Evolutionary conservation across 306 rosid species (phyloP).

Genomic region (Gynostemma pentaphyllum): DNA sequence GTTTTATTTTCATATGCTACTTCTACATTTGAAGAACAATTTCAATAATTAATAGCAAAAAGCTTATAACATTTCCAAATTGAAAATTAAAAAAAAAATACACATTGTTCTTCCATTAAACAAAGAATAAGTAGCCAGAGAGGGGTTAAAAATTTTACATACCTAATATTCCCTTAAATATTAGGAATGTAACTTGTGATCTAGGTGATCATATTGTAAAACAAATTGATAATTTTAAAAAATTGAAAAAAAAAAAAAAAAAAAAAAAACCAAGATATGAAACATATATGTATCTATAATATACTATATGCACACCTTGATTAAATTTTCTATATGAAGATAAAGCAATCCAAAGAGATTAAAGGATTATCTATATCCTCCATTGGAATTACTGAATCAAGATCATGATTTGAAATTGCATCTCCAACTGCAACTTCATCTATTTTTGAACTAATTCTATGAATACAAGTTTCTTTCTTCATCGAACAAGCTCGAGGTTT

Average conservation of each 20-base stretch:
- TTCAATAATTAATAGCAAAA: too few species aligned
- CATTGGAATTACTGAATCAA: conserved; percentile 21
- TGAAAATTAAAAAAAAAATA: too few species aligned
- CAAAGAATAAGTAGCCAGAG: too few species aligned
- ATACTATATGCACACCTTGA: background rate
- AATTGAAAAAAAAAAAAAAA: background rate
- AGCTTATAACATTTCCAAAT: too few species aligned
- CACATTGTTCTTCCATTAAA: too few species aligned
- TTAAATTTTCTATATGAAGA: conserved; percentile 51
- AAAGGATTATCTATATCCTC: conserved; percentile 80
- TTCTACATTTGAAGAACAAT: too few species aligned
- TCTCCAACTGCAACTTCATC: conserved; percentile 48
- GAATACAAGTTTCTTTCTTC: conserved; percentile 29
- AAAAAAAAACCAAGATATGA: background rate
- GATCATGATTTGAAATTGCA: conserved; percentile 20
- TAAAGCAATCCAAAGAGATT: conserved; percentile 81
- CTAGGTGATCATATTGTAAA: too few species aligned
- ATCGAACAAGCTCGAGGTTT: conserved; percentile 25
- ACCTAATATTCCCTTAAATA: too few species aligned
- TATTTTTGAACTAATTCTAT: conserved; percentile 41
- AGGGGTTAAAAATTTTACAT: too few species aligned
- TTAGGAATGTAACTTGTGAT: too few species aligned
- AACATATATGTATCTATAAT: background rate
- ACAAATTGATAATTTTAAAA: too few species aligned
- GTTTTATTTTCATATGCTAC: too few species aligned